Conservation (phyloP, 2,329 filamentous ascomycete genomes). For the Lasiodiplodia sp. region DNA sequence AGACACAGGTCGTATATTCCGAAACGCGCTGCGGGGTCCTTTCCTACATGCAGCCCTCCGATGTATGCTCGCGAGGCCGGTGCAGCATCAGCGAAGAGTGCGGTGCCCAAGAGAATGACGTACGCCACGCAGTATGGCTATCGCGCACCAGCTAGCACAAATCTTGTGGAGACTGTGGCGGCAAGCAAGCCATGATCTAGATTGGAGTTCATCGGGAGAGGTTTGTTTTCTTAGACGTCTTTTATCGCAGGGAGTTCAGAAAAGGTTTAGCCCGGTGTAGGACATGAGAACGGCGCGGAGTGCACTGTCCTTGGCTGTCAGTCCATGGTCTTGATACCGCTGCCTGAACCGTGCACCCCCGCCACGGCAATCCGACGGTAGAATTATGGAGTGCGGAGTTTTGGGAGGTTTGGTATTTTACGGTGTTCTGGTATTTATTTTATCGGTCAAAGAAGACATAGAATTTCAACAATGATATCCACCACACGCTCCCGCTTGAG, state of each 20-base stretch:
- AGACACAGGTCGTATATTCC: slow-evolving; percentile 17
- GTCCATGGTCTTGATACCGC: slow-evolving; percentile 2
- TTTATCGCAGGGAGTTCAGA: background rate
- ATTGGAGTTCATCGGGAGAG: background rate
- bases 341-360: slow-evolving; percentile 23
- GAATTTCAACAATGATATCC: background rate
- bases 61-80: slow-evolving; percentile 7
- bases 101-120: background rate
- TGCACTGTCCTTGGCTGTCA: background rate
- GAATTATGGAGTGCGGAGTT: background rate
- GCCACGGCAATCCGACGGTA: slow-evolving; percentile 1
- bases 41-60: slow-evolving; percentile 3
- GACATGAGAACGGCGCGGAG: background rate
- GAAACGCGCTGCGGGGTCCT: slow-evolving; percentile 15
- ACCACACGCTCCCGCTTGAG: background rate
- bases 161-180: background rate
- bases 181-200: background rate
- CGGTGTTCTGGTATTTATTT: background rate
- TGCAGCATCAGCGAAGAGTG: background rate
- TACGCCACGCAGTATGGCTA: slow-evolving; percentile 15
- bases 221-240: background rate
- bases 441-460: background rate
- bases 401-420: background rate
- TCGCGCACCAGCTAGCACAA: background rate
- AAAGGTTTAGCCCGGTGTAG: background rate